Evolutionary conservation across 2,329 filamentous ascomycete genomes (phyloP), one percentile per base, ranked within the genome.

Genomic region (Epichloe aotearoae): DNA sequence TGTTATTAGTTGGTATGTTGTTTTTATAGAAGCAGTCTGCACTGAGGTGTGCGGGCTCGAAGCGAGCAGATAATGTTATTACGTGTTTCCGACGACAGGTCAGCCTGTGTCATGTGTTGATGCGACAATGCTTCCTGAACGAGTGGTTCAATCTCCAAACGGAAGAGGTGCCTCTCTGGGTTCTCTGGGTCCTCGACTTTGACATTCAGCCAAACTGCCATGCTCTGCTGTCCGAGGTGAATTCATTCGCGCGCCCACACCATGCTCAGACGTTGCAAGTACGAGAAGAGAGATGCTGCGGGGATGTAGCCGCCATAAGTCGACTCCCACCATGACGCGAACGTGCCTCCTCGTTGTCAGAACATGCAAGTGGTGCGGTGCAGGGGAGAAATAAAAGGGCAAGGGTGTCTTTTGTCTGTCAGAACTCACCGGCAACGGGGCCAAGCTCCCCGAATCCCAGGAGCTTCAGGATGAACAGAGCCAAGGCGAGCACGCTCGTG

Each of bases 271-370:
- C 47, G 47, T 14, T 42, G 23, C 19, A 52, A 30, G 23, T 20
- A 52, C 14, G 50, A 49, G 23, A 52, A 52, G 20, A 49, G 33
- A 3, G 50, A 52, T 20, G 39, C 46, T 30, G 45, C 46, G 15
- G 50, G 46, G 15, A 52, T 39, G 39, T 42, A 49, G 12, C 46
- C 50, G 7, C 17, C 26, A 33, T 52, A 52, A 0, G 50, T 52
- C 7, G 50, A 49, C 46, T 49, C 38, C 50, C 50, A 52, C 50
- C 50, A 52, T 14, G 46, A n/a, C 5, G 50, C 50, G 36, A 52
- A 49, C 12, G 50, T 45, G 42, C 34, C 52, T 54, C 44, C n/a
- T 19, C n/a, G 2, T 2, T 4, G 40, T 41, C 23, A 41, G 47
- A 26, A 26, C 7, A 26, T 7, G 23, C 23, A 26, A 8, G 23